These are phyloP conservation scores for Aspergillus pseudoterreus DNA, from an alignment of 2,329 filamentous ascomycete species.

Conservation along the genomic window DNA sequence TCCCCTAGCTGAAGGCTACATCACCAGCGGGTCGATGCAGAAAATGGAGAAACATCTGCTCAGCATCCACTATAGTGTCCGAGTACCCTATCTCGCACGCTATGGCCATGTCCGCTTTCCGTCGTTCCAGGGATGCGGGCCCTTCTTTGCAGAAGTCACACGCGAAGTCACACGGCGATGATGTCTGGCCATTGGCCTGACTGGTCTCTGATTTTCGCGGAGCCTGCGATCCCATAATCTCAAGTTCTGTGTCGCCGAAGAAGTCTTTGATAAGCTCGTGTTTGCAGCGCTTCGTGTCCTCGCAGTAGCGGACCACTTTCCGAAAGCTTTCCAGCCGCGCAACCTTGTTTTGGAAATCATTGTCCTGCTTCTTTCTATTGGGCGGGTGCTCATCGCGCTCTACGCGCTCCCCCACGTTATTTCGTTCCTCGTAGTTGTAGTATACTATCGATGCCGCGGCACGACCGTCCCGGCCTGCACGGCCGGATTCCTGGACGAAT, in stretches of 20 bases:
- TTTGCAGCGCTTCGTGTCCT: slow-evolving; percentile 68
- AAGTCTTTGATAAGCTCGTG: slow-evolving; percentile 73
- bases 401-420: slow-evolving; percentile 62
- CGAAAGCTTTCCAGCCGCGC: slow-evolving; percentile 60
- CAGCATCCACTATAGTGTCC: neutral
- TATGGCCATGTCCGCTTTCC: slow-evolving; percentile 44
- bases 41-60: too few relatives aligned
- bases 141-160: slow-evolving; percentile 76
- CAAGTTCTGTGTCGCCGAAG: slow-evolving; percentile 62
- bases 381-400: slow-evolving; percentile 29
- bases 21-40: too few relatives aligned
- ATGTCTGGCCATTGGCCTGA: neutral
- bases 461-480: slow-evolving; percentile 84
- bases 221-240: slow-evolving; percentile 28
- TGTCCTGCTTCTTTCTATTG: too few relatives aligned
- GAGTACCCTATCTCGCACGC: slow-evolving; percentile 8
- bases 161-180: slow-evolving; percentile 65
- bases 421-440: slow-evolving; percentile 82
- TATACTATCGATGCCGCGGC: slow-evolving; percentile 85
- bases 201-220: slow-evolving; percentile 4
- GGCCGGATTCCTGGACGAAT: slow-evolving; percentile 92
- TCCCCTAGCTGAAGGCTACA: too few relatives aligned
- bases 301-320: slow-evolving; percentile 75
- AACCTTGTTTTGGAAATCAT: slow-evolving; percentile 29
- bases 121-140: slow-evolving; percentile 51